Evolutionary conservation across 2,329 filamentous ascomycete species (phyloP), one percentile per base, ranked within the genome.

Genomic region (Fusarium sambucinum): DNA sequence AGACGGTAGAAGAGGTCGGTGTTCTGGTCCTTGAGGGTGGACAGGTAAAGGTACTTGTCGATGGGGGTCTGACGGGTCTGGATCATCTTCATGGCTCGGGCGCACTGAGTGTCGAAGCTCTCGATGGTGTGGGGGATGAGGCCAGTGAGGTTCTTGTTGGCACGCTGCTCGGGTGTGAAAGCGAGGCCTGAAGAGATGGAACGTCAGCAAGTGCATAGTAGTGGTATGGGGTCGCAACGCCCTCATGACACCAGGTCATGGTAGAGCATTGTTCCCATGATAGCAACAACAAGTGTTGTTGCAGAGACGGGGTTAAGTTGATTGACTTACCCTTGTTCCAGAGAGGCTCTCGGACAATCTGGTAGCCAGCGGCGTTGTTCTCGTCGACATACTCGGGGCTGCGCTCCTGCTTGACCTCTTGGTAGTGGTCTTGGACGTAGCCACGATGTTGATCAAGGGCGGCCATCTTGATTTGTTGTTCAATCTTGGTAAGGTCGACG

Each of bases 1-100:
- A 95, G 85, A 70, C 92, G 88, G 84, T 93, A 95, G 84, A 95
- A 96, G 60, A 96, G 87, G 78, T 95, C 90, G 66, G 88, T 86
- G 77, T 94, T 95, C 74, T 90, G 87, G 77, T 86, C 86, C 81
- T 93, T 92, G 79, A 95, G 81, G 69, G 87, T 85, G 44, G 90
- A 92, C 78, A 96, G 85, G 81, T 95, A 96, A 57, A 94, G 86
- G 80, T 94, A 95, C 83, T 92, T 93, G 85, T 95, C 92, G 74
- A 96, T 89, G 69, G 84, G 82, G 46, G 91, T 92, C 68, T 86
- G 81, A 68, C 91, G 89, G 65, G 86, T 86, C 59, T 89, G 85
- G 74, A 95, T 90, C 82, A 94, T 90, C 79, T 89, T 89, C 82
- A 94, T 88, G 76, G 90, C 91, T 80, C 88, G 84, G 72, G 84